phyloP scores from a whole-genome alignment of 805 yeast genomes.

The Candida peoriensis region DNA sequence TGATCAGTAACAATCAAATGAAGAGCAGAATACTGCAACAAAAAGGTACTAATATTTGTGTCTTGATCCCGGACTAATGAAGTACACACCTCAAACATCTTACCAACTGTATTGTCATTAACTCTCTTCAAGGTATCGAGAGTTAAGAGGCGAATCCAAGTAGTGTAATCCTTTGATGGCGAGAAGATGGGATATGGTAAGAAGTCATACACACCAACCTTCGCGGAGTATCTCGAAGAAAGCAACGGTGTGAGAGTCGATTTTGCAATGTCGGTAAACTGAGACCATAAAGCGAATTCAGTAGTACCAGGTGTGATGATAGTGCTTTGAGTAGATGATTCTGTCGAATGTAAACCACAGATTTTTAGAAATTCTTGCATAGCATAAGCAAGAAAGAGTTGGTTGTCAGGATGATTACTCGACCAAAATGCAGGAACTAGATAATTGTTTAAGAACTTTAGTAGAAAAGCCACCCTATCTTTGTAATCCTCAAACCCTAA shows the following conservation, averaged over 20 bases:
- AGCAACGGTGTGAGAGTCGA: slow-evolving; percentile 73
- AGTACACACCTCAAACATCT: slow-evolving; percentile 59
- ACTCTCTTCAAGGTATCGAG: slow-evolving; percentile 54
- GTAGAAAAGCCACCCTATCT: slow-evolving; percentile 64
- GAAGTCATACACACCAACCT: slow-evolving; percentile 40
- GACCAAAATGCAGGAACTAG: slow-evolving; percentile 88
- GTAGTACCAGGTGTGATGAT: slow-evolving; percentile 21
- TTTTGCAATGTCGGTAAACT: slow-evolving; percentile 59
- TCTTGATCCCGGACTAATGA: slow-evolving; percentile 67
- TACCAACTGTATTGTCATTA: slow-evolving; percentile 20
- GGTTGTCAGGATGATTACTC: slow-evolving; percentile 80
- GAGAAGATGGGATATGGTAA: slow-evolving; percentile 62
- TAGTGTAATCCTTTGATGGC: slow-evolving; percentile 46
- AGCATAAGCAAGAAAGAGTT: slow-evolving; percentile 76
- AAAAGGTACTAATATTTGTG: slow-evolving; percentile 58
- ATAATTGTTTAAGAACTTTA: slow-evolving; percentile 57
- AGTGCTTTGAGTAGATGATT: slow-evolving; percentile 27
- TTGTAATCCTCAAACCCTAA: slow-evolving; percentile 55
- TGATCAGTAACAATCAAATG: slow-evolving; percentile 51
- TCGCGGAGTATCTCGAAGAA: slow-evolving; percentile 61
- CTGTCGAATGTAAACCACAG: slow-evolving; percentile 45
- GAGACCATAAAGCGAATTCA: slow-evolving; percentile 47
- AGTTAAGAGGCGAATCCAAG: slow-evolving; percentile 71
- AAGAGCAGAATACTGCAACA: slow-evolving; percentile 73
- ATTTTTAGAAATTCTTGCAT: slow-evolving; percentile 81